Percentiles rank a stretch among this genome's conserved stretches.
phyloP scores from a whole-genome alignment of 2,329 filamentous ascomycete species.

The Xylaria sp. region DNA sequence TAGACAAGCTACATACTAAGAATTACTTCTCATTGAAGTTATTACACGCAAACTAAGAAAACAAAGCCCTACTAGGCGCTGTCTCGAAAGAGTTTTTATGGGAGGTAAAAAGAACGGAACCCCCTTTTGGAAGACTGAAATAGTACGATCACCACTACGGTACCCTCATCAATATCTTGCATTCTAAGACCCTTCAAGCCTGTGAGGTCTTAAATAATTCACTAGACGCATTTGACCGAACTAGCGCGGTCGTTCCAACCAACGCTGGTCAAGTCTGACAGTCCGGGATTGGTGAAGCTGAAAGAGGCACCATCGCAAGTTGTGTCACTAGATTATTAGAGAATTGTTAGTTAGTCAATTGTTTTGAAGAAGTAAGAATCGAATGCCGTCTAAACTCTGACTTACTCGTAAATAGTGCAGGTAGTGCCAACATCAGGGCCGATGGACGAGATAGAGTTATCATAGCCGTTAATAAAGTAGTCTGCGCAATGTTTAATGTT shows the following conservation, averaged over 20 bases:
- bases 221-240: not conserved
- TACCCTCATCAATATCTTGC: not conserved
- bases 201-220: not conserved
- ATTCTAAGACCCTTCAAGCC: not conserved
- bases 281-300: not conserved
- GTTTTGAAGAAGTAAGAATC: no score
- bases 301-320: not conserved
- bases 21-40: no score
- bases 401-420: constrained; percentile 1
- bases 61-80: no score
- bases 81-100: no score
- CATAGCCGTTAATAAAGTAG: not conserved
- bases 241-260: constrained; percentile 1
- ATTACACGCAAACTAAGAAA: no score
- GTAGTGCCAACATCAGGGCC: not conserved
- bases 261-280: not conserved
- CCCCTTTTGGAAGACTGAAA: no score
- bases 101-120: no score
- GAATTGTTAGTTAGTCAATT: not conserved
- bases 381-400: not conserved
- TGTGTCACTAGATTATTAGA: not conserved
- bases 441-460: not conserved
- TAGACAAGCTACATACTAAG: no score
- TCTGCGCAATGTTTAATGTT: not conserved
- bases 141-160: not conserved